Conservation (phyloP, 345 rosid genomes). For the Hirschfeldia incana region DNA sequence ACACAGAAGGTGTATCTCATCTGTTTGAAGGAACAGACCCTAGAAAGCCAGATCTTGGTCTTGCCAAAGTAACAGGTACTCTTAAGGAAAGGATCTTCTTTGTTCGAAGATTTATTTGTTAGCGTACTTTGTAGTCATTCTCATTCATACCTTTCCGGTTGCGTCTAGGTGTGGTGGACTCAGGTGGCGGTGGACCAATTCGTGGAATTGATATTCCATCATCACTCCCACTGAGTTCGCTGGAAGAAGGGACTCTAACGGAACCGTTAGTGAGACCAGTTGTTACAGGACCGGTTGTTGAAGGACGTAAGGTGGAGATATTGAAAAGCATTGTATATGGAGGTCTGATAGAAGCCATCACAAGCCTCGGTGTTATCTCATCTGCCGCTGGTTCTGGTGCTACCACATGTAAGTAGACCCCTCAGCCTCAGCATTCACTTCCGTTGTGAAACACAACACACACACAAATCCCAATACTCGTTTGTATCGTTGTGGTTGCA, state of each 20-base stretch:
- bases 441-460: conserved; percentile 2
- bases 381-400: conserved; percentile 91
- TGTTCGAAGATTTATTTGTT: conserved; percentile 1
- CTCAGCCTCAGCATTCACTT: not conserved
- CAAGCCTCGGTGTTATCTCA: conserved; percentile 66
- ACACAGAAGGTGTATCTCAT: conserved; percentile 23
- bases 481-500: conserved; percentile 31
- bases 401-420: conserved; percentile 58
- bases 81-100: not conserved
- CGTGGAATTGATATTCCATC: conserved; percentile 18
- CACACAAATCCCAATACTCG: not conserved
- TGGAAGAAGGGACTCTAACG: conserved; percentile 27
- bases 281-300: conserved; percentile 14
- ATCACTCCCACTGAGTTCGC: conserved; percentile 1
- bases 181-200: conserved; percentile 10
- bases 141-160: not conserved
- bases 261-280: conserved; percentile 20
- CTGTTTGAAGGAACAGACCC: conserved; percentile 24
- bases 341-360: conserved; percentile 78
- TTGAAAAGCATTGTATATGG: conserved; percentile 87
- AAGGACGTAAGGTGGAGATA: conserved; percentile 52
- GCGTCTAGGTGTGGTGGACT: conserved; percentile 18
- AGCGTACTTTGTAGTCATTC: not conserved
- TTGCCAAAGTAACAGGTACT: conserved; percentile 20
- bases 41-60: conserved; percentile 16